These are phyloP conservation scores for Claviceps pazoutovae DNA, from an alignment of 2,329 filamentous ascomycete genomes.

Conservation along the genomic window DNA sequence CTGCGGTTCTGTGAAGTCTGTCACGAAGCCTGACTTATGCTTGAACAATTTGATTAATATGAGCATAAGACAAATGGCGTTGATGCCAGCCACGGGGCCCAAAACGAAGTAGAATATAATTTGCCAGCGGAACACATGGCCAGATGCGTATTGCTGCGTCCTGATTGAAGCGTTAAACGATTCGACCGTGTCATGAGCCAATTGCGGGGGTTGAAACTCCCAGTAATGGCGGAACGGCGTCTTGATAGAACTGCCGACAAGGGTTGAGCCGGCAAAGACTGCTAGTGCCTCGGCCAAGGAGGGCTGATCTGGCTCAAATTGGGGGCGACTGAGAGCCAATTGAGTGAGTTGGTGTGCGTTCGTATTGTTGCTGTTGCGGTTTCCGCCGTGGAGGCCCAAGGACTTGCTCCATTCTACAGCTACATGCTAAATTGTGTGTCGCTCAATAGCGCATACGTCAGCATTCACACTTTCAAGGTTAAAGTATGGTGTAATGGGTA, in stretches of 20 bases:
- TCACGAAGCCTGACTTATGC: slow-evolving; percentile 43
- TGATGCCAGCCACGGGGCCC: slow-evolving; percentile 50
- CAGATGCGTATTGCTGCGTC: slow-evolving; percentile 57
- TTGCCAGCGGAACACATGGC: slow-evolving; percentile 47
- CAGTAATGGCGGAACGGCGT: slow-evolving; percentile 48
- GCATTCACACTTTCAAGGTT: background rate
- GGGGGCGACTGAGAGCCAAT: slow-evolving; percentile 27
- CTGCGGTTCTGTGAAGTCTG: slow-evolving; percentile 65
- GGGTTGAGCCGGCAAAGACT: slow-evolving; percentile 51
- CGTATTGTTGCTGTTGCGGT: slow-evolving; percentile 39
- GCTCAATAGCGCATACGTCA: background rate
- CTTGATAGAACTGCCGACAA: slow-evolving; percentile 45
- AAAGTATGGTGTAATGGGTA: background rate
- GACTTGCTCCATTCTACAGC: slow-evolving; percentile 39
- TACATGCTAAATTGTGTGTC: slow-evolving; percentile 23
- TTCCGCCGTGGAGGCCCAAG: slow-evolving; percentile 42
- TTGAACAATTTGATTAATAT: slow-evolving; percentile 23
- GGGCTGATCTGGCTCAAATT: slow-evolving; percentile 39
- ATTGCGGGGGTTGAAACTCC: slow-evolving; percentile 24
- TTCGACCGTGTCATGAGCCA: slow-evolving; percentile 20
- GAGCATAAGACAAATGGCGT: slow-evolving; percentile 51
- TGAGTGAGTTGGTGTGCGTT: slow-evolving; percentile 44
- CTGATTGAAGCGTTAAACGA: slow-evolving; percentile 53
- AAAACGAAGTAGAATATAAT: slow-evolving; percentile 54
- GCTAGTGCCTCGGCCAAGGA: slow-evolving; percentile 63